Percentiles rank a stretch among this genome's conserved stretches.
Evolutionary conservation across 2,329 filamentous ascomycete genomes (phyloP).

Genomic region (Colletotrichum lupini): DNA sequence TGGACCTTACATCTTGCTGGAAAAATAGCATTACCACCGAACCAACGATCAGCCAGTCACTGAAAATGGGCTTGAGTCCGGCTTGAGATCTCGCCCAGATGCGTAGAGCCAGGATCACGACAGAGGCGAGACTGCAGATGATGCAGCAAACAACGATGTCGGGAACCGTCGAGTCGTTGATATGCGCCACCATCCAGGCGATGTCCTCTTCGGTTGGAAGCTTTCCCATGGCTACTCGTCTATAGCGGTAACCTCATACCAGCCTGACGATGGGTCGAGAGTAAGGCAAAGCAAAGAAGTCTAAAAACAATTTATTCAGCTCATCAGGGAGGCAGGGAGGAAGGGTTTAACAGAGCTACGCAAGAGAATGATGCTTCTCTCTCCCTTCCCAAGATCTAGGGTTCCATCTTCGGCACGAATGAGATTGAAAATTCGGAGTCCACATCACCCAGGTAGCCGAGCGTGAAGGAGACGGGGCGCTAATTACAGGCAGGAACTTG

Average conservation of each 20-base stretch:
- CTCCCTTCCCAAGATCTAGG: too few relatives aligned
- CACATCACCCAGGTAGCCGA: too few relatives aligned
- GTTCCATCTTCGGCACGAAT: too few relatives aligned
- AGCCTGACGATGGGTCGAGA: not conserved
- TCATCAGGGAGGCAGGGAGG: not conserved
- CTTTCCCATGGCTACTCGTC: not conserved
- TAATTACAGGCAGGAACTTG: too few relatives aligned
- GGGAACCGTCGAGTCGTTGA: conserved; percentile 21
- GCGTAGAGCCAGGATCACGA: conserved; percentile 11
- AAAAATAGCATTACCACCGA: conserved; percentile 11
- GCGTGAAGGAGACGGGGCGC: too few relatives aligned
- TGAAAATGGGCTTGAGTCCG: conserved; percentile 7
- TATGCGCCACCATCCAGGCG: conserved; percentile 28
- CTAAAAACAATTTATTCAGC: not conserved
- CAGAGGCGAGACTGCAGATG: conserved; percentile 3
- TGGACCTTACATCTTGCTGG: not conserved
- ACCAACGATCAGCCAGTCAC: conserved; percentile 27
- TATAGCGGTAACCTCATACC: not conserved
- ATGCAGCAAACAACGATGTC: conserved; percentile 27
- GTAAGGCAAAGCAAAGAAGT: not conserved
- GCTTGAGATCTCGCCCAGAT: conserved; percentile 11
- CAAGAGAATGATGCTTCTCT: too few relatives aligned
- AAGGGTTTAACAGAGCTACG: not conserved
- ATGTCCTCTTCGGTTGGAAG: conserved; percentile 14
- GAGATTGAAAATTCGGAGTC: too few relatives aligned